These are phyloP conservation scores for Betula pendula DNA, from an alignment of 306 rosid species.

Conservation along the genomic window DNA sequence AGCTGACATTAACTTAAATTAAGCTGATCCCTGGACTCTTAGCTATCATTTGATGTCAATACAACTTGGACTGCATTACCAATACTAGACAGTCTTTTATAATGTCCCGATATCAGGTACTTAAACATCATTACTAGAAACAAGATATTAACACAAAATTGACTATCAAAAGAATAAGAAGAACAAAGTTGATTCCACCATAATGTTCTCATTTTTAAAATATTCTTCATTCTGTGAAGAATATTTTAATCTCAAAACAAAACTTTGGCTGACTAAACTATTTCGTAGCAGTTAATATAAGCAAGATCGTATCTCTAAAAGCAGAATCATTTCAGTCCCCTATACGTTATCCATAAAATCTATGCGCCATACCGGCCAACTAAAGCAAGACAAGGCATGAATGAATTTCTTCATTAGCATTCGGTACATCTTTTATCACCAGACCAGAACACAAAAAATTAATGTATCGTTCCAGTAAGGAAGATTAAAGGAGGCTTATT, in stretches of 20 bases:
- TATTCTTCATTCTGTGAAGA: background rate
- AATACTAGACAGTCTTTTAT: background rate
- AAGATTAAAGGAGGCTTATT: slow-evolving; percentile 21
- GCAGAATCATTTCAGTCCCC: background rate
- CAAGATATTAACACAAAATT: background rate
- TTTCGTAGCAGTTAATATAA: background rate
- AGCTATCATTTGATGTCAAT: background rate
- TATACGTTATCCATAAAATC: background rate
- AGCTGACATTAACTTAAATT: background rate
- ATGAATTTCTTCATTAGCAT: background rate
- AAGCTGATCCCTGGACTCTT: background rate
- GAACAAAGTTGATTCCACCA: background rate
- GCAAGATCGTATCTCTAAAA: background rate
- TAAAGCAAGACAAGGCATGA: background rate
- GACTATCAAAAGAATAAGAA: background rate
- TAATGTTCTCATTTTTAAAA: background rate
- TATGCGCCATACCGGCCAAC: background rate
- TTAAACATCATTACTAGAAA: background rate
- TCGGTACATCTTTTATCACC: background rate
- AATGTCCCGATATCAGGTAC: background rate
- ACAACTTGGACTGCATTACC: background rate
- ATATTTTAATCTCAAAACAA: background rate
- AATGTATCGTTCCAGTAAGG: background rate
- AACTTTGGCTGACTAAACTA: background rate
- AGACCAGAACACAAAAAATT: background rate